Conservation (phyloP, 2,329 filamentous ascomycete genomes). For the Fusarium avenaceum region DNA sequence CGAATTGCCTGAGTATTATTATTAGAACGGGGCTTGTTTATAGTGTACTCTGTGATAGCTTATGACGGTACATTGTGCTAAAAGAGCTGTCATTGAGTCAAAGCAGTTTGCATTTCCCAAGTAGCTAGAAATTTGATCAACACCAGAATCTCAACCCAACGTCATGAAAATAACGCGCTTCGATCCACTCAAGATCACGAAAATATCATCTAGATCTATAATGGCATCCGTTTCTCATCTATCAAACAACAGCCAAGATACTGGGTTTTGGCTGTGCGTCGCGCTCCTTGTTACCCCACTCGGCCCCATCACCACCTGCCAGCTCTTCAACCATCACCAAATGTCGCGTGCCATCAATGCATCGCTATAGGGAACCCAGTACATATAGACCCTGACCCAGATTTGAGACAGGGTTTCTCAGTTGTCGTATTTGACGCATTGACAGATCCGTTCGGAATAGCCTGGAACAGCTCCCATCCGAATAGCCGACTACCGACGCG, state of each 20-base stretch:
- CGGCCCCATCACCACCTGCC: not conserved
- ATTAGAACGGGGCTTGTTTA: too few species aligned
- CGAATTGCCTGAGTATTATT: too few species aligned
- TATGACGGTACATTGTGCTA: too few species aligned
- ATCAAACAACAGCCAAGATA: not conserved
- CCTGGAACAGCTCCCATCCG: not conserved
- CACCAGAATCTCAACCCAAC: too few species aligned
- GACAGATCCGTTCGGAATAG: not conserved
- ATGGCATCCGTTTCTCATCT: not conserved
- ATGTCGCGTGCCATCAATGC: not conserved
- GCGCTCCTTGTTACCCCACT: not conserved
- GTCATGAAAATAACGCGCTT: too few species aligned
- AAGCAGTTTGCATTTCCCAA: too few species aligned
- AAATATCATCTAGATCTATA: too few species aligned
- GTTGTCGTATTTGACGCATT: not conserved
- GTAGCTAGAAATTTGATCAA: too few species aligned
- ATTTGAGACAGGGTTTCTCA: not conserved
- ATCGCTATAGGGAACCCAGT: not conserved
- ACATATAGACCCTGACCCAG: not conserved
- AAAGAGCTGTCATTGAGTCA: too few species aligned
- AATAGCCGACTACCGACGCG: not conserved
- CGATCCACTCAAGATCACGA: too few species aligned
- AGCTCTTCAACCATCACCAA: not conserved
- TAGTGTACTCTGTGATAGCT: too few species aligned
- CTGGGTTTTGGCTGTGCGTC: not conserved